These are phyloP conservation scores for Lasiosphaeria ovina DNA, from an alignment of 495 filamentous ascomycete species.

Conservation along the genomic window DNA sequence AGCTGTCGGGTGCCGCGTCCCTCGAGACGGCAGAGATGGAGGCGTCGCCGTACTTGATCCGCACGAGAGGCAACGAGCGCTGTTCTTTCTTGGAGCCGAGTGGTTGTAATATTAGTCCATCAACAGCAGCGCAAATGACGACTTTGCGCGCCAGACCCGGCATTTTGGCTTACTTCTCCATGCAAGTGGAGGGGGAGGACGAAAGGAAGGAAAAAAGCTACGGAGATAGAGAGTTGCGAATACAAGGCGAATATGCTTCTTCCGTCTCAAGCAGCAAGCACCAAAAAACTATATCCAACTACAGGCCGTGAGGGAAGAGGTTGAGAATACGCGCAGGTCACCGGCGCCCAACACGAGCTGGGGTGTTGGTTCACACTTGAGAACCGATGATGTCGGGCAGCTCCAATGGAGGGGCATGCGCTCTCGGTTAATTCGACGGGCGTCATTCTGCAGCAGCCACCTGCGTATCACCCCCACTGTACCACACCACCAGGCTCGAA, in stretches of 20 bases:
- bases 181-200: neutral
- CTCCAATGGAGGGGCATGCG: constrained; percentile 16
- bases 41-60: constrained; percentile 73
- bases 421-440: constrained; percentile 1
- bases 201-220: neutral
- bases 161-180: constrained; percentile 47
- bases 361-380: neutral
- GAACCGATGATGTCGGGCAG: constrained; percentile 3
- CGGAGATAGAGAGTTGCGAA: neutral
- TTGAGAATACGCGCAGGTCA: neutral
- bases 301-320: neutral
- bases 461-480: constrained; percentile 1
- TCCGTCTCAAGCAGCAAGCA: neutral
- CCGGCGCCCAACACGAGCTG: neutral
- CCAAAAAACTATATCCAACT: neutral
- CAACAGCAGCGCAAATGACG: constrained; percentile 75
- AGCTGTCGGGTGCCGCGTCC: constrained; percentile 34
- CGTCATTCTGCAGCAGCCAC: constrained; percentile 17
- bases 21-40: constrained; percentile 39
- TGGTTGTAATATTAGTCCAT: constrained; percentile 83
- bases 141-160: constrained; percentile 75
- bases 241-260: neutral
- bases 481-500: neutral
- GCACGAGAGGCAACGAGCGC: constrained; percentile 50
- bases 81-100: constrained; percentile 49